Base-by-base conservation (phyloP, 352 stramenopile genomes). In the Halophytophthora batemanensis region DNA sequence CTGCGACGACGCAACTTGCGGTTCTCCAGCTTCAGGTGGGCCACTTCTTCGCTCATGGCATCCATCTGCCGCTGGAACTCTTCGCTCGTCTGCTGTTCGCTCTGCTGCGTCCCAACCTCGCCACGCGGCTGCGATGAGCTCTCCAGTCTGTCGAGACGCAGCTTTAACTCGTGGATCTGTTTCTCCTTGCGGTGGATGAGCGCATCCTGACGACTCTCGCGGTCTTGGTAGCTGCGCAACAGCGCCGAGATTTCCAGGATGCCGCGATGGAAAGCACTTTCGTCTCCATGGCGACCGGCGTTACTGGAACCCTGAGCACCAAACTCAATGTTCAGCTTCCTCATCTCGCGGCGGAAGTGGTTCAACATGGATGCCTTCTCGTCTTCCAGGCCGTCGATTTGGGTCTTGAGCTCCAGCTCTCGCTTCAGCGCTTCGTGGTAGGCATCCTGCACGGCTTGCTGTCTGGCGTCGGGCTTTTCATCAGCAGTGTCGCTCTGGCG, bases 11-110 rank as follows among this genome's bases (percentile, higher is more conserved):
- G 64, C 41, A 85, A 51, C 22, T 71, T 40, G 14, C 65, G 50
- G 49, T 87, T 87, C 46, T 86, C 76, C 39, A 86, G 37, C 39
- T 64, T 71, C 19, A 91, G 50, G 23, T 70, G 73, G 2, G 71
- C 73, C 3, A 82, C 56, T 57, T 82, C 67, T 22, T 64, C 40
- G 34, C 48, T 61, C 59, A 77, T 60, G 1, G 34, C 49, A 23
- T 71, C 59, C 1, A 79, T 42, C 36, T 84, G 61, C 38, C 50
- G 40, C 21, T 66, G 49, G 6, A 77, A 42, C 2, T 51, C 56
- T 17, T 47, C 44, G 1, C 71, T 53, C 22, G 6, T 40, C 41
- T 51, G 12, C 17, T 54, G 28, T 17, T 50, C 29, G 1, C 48
- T 50, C 23, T 40, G 33, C 10, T 61, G 47, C n/a, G 66, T 47